Evolutionary conservation across 1,139 yeast species (phyloP).

Genomic region (Sugiyamaella paludigena): DNA sequence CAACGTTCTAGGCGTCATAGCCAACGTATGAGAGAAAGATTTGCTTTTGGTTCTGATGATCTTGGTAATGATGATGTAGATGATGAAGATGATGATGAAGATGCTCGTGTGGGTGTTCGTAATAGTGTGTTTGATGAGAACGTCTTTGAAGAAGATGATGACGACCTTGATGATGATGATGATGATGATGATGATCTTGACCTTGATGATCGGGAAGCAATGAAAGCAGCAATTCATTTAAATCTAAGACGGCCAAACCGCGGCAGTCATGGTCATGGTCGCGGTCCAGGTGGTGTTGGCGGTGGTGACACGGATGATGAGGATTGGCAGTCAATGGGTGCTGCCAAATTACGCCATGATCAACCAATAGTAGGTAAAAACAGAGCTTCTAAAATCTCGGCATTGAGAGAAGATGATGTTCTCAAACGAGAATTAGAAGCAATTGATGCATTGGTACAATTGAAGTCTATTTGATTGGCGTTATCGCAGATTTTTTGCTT

Average conservation of each 20-base stretch:
- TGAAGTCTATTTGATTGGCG: slow-evolving; percentile 25
- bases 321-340: slow-evolving; percentile 91
- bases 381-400: slow-evolving; percentile 5
- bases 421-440: slow-evolving; percentile 39
- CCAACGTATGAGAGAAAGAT: slow-evolving; percentile 14
- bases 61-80: slow-evolving; percentile 24
- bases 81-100: slow-evolving; percentile 23
- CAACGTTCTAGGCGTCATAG: slow-evolving; percentile 15
- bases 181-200: slow-evolving; percentile 9
- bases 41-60: slow-evolving; percentile 12
- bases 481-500: too few species aligned
- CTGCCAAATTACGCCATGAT: slow-evolving; percentile 45
- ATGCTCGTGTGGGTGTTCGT: slow-evolving; percentile 9
- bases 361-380: not conserved
- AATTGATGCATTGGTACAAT: slow-evolving; percentile 40
- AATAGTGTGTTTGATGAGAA: slow-evolving; percentile 19
- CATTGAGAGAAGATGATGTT: slow-evolving; percentile 7
- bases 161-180: slow-evolving; percentile 38
- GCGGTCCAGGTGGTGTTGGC: not conserved
- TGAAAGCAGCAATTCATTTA: slow-evolving; percentile 15
- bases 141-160: slow-evolving; percentile 37
- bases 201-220: slow-evolving; percentile 11
- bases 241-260: slow-evolving; percentile 13
- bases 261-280: slow-evolving; percentile 6
- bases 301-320: slow-evolving; percentile 78